These are phyloP conservation scores for Hsuehochloa calcarea DNA, from an alignment of 176 grass and related monocot genomes.

Conservation along the genomic window DNA sequence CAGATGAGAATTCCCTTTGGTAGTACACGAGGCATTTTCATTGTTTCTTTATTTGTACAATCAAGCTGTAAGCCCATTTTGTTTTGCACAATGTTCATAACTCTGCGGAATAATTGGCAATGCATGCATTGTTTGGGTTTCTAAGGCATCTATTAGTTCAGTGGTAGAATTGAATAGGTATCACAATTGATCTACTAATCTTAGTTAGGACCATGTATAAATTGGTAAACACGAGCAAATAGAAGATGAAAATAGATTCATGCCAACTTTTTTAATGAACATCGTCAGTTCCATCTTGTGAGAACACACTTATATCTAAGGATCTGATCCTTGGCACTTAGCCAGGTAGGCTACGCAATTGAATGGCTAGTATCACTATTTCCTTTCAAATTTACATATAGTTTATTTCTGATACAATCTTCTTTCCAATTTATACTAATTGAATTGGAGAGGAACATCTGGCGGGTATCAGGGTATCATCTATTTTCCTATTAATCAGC, in stretches of 20 bases:
- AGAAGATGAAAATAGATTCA: too few relatives aligned
- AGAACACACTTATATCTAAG: too few relatives aligned
- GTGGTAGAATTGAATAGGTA: not conserved
- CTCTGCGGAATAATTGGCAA: not conserved
- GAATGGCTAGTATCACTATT: not conserved
- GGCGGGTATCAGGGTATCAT: too few relatives aligned
- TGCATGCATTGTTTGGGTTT: not conserved
- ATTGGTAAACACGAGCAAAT: too few relatives aligned
- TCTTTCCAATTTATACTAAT: not conserved
- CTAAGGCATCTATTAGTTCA: not conserved
- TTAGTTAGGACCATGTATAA: too few relatives aligned
- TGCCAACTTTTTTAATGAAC: too few relatives aligned
- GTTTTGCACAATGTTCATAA: not conserved
- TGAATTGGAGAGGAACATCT: not conserved
- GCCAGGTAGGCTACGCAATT: not conserved
- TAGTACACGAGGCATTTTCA: not conserved
- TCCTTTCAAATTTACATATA: not conserved
- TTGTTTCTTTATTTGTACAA: not conserved
- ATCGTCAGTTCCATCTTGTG: too few relatives aligned
- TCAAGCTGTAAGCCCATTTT: not conserved
- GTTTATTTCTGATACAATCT: not conserved
- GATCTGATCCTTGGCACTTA: not conserved
- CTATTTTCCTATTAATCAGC: too few relatives aligned
- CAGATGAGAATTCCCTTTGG: not conserved
- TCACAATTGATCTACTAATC: not conserved